A percentile compares a stretch with the other conserved stretches of the same genome.
Evolutionary conservation across 352 stramenopile genomes (phyloP).

Genomic region (Pythium dissimile): DNA sequence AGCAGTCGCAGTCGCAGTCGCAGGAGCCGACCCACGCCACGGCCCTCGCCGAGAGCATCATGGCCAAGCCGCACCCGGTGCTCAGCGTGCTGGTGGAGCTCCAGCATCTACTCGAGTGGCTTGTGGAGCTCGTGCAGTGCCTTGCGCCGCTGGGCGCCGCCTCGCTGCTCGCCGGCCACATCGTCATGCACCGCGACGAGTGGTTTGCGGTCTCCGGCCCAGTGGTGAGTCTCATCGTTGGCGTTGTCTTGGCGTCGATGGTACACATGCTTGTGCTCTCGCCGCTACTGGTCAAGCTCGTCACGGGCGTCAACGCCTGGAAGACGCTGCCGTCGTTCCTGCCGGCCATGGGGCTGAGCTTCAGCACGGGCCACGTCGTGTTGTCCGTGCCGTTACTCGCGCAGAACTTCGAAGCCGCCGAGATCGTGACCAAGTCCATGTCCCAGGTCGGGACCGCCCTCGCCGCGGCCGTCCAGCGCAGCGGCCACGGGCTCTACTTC

Average conservation of each 20-base stretch:
- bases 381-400: slow-evolving; percentile 32
- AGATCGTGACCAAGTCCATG: slow-evolving; percentile 43
- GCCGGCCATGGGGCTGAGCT: slow-evolving; percentile 35
- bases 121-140: slow-evolving; percentile 29
- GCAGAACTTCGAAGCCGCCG: slow-evolving; percentile 32
- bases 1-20: slow-evolving; percentile 12
- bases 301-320: slow-evolving; percentile 25
- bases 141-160: slow-evolving; percentile 37
- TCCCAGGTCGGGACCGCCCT: slow-evolving; percentile 25
- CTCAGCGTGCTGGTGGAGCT: slow-evolving; percentile 41
- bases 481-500: slow-evolving; percentile 40
- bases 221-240: slow-evolving; percentile 35
- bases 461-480: slow-evolving; percentile 28
- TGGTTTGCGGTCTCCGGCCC: slow-evolving; percentile 32
- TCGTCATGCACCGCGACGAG: slow-evolving; percentile 40
- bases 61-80: slow-evolving; percentile 35
- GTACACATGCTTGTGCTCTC: slow-evolving; percentile 34
- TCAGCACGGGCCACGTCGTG: slow-evolving; percentile 33
- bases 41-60: slow-evolving; percentile 14
- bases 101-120: slow-evolving; percentile 45
- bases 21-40: neutral
- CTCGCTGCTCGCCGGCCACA: slow-evolving; percentile 34
- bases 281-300: slow-evolving; percentile 30
- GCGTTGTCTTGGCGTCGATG: slow-evolving; percentile 24
- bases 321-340: slow-evolving; percentile 24